A percentile compares a stretch with the other conserved stretches of the same genome.
Evolutionary conservation across 176 grass and related monocot species (phyloP).

Genomic region (Panicum miliaceum): DNA sequence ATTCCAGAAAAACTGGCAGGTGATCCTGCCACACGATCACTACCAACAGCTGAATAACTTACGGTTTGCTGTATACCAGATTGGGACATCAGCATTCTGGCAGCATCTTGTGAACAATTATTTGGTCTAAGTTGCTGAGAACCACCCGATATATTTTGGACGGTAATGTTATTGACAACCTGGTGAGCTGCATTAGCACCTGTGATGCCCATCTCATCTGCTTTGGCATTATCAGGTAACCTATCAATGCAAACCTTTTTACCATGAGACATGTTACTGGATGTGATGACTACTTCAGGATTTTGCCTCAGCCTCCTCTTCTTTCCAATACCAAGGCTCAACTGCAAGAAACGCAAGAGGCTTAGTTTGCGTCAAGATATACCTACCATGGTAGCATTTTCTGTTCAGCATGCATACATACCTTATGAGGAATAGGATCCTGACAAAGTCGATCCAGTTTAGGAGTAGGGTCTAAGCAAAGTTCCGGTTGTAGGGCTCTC

Average conservation of each 20-base stretch:
- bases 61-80: slow-evolving; percentile 56
- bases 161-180: slow-evolving; percentile 46
- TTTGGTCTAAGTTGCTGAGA: slow-evolving; percentile 60
- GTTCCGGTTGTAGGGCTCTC: slow-evolving; percentile 82
- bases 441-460: slow-evolving; percentile 83
- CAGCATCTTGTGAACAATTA: slow-evolving; percentile 69
- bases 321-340: slow-evolving; percentile 83
- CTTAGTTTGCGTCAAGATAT: slow-evolving; percentile 33
- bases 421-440: slow-evolving; percentile 82
- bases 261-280: slow-evolving; percentile 69
- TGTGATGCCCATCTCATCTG: slow-evolving; percentile 46
- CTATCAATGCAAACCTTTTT: slow-evolving; percentile 94
- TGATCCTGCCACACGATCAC: slow-evolving; percentile 62
- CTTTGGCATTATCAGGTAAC: slow-evolving; percentile 56
- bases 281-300: slow-evolving; percentile 70
- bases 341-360: slow-evolving; percentile 57
- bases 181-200: slow-evolving; percentile 58
- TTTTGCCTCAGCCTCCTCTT: slow-evolving; percentile 81
- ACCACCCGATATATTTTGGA: slow-evolving; percentile 48
- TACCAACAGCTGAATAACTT: slow-evolving; percentile 57
- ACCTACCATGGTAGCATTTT: slow-evolving; percentile 30
- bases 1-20: slow-evolving; percentile 61
- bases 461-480: slow-evolving; percentile 92
- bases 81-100: slow-evolving; percentile 62
- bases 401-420: slow-evolving; percentile 42